These are phyloP conservation scores for Cryptosporidium xiaoi DNA, from an alignment of 169 alveolate genomes.

Conservation along the genomic window DNA sequence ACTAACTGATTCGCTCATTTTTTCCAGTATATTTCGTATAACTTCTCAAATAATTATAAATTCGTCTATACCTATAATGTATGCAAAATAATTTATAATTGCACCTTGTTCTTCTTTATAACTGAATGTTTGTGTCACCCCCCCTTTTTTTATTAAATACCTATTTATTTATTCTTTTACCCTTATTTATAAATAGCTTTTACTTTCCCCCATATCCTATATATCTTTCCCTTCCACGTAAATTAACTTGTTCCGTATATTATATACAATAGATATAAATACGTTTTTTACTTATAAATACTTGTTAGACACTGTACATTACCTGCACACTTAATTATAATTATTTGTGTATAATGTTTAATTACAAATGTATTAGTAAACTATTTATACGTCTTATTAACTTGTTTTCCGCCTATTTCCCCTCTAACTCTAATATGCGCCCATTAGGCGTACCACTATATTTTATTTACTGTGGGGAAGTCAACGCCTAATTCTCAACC, in stretches of 20 bases:
- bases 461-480: conserved; percentile 63
- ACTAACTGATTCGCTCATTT: conserved; percentile 60
- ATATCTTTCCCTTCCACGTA: conserved; percentile 18
- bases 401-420: conserved; percentile 63
- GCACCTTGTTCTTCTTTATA: neutral
- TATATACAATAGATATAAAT: conserved; percentile 1
- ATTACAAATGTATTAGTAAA: neutral
- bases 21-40: conserved; percentile 66
- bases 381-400: conserved; percentile 15
- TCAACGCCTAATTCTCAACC: neutral
- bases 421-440: conserved; percentile 56
- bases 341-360: neutral
- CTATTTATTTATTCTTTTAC: conserved; percentile 1
- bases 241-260: conserved; percentile 6
- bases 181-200: conserved; percentile 39
- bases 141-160: neutral
- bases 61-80: conserved; percentile 12
- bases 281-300: conserved; percentile 1
- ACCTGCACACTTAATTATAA: neutral
- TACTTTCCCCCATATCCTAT: neutral
- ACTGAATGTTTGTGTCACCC: neutral
- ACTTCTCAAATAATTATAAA: neutral
- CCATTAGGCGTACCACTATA: conserved; percentile 68
- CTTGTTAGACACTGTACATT: too few species aligned
- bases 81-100: conserved; percentile 24